These are phyloP conservation scores for Lactarius hatsudake DNA, from an alignment of 768 basidiomycete genomes.

Conservation along the genomic window DNA sequence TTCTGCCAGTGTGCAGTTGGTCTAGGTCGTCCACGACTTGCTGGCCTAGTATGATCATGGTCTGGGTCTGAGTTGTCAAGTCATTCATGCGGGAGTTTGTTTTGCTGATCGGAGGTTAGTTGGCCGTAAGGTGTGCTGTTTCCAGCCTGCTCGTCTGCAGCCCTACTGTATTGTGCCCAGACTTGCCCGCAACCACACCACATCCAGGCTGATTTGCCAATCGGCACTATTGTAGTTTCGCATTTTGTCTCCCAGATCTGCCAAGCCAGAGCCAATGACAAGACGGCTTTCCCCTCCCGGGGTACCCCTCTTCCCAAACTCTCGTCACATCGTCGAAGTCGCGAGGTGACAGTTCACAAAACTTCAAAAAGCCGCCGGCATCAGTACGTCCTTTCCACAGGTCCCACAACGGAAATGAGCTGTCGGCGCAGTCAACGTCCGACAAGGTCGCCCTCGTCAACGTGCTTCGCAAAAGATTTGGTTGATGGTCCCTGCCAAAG, in stretches of 20 bases:
- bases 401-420: constrained; percentile 15
- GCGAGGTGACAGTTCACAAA: constrained; percentile 9
- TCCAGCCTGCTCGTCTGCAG: constrained; percentile 13
- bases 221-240: constrained; percentile 12
- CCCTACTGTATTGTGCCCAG: constrained; percentile 9
- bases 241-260: neutral
- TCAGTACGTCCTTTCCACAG: neutral
- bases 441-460: constrained; percentile 4
- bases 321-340: constrained; percentile 8
- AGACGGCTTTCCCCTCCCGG: neutral
- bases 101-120: constrained; percentile 20
- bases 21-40: constrained; percentile 6
- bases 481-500: constrained; percentile 11
- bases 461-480: neutral
- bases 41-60: constrained; percentile 7
- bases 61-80: constrained; percentile 1
- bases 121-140: constrained; percentile 10
- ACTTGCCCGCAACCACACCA: constrained; percentile 16
- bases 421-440: constrained; percentile 9
- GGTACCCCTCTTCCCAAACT: constrained; percentile 12
- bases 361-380: constrained; percentile 14
- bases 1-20: constrained; percentile 6
- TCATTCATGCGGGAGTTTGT: constrained; percentile 9
- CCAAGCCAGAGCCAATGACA: constrained; percentile 6
- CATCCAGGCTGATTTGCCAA: constrained; percentile 11